Evolutionary conservation across 2,329 filamentous ascomycete species (phyloP).

Genomic region (Talaromyces sp.): DNA sequence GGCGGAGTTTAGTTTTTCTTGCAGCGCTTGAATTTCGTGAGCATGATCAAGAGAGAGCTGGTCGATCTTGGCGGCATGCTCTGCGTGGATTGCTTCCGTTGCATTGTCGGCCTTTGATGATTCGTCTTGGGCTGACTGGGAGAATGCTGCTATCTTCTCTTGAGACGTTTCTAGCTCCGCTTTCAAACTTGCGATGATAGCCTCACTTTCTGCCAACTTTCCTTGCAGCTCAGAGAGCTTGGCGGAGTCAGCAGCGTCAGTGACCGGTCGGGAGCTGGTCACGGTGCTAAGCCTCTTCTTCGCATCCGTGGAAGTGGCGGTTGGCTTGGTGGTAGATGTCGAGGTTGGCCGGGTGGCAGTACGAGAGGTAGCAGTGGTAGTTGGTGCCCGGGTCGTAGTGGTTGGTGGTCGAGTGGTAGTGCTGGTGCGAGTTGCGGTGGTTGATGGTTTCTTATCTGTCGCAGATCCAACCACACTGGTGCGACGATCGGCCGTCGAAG

Average conservation of each 20-base stretch:
- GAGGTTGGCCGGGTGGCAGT: constrained; percentile 19
- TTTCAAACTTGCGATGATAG: constrained; percentile 26
- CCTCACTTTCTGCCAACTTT: constrained; percentile 32
- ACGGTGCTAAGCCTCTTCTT: constrained; percentile 34
- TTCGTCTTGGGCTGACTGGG: constrained; percentile 20
- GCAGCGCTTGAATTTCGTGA: constrained; percentile 27
- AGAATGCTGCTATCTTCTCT: constrained; percentile 28
- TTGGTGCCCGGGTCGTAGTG: constrained; percentile 17
- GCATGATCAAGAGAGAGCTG: constrained; percentile 26
- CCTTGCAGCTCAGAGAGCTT: constrained; percentile 29
- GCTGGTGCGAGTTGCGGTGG: constrained; percentile 18
- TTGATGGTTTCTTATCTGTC: constrained; percentile 25
- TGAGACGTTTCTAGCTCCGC: constrained; percentile 29
- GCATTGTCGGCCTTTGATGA: constrained; percentile 16
- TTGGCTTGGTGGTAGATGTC: constrained; percentile 15
- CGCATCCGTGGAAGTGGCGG: constrained; percentile 20
- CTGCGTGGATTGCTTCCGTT: constrained; percentile 21
- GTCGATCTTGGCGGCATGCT: constrained; percentile 28
- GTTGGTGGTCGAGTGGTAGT: constrained; percentile 5
- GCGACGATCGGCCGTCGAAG: constrained; percentile 29
- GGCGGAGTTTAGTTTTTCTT: constrained; percentile 28
- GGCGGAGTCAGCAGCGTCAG: constrained; percentile 20
- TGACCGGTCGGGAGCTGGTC: constrained; percentile 21
- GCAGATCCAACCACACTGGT: constrained; percentile 32
- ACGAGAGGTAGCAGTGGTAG: constrained; percentile 19